Base-by-base conservation (phyloP, 257 asterid species). In the Solanum chaucha region DNA sequence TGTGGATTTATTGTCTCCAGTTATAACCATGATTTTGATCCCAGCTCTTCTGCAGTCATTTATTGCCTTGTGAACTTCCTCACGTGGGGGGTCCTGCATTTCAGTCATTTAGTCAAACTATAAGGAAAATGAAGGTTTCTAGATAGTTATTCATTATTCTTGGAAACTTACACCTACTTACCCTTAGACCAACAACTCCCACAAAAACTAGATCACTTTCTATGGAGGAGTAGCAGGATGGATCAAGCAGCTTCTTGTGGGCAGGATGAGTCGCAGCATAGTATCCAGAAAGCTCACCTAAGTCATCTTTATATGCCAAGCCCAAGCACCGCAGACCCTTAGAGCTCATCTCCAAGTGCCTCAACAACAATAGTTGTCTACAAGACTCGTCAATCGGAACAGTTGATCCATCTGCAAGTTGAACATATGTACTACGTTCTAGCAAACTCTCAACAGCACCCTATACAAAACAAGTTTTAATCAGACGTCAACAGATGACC, bases 1-100 rank as follows among this genome's bases (percentile, higher is more conserved):
- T n/a, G 99, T 96, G 68, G 94, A 93, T 92, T 96, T 96, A 87
- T 96, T 95, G 90, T 96, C 99, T 65, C 99, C 99, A 6, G 99
- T 96, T 89, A 96, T 95, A 85, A 96, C 99, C 94, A 95, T 93
- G 15, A 96, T 98, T 71, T 91, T 90, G 74, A 96, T 96, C 85
- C 99, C 98, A 17, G 99, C 99, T 87, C 87, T 94, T 86, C 93
- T 90, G 87, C 99, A 96, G 61, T 93, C 98, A 77, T 94, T 94
- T 30, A 96, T 88, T 81, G 99, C 97, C 86, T 64, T 89, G 74
- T 85, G 89, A 90, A 96, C 98, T 93, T 95, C 99, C 87, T 93
- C 96, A 9, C 98, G 98, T 44, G 99, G 99, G 87, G 99, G 99
- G 86, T 96, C 98, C 99, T 96, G 93, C 32, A 86, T 85, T 74